These are phyloP conservation scores for Ascochyta lentis DNA, from an alignment of 2,329 filamentous ascomycete species.

Conservation along the genomic window DNA sequence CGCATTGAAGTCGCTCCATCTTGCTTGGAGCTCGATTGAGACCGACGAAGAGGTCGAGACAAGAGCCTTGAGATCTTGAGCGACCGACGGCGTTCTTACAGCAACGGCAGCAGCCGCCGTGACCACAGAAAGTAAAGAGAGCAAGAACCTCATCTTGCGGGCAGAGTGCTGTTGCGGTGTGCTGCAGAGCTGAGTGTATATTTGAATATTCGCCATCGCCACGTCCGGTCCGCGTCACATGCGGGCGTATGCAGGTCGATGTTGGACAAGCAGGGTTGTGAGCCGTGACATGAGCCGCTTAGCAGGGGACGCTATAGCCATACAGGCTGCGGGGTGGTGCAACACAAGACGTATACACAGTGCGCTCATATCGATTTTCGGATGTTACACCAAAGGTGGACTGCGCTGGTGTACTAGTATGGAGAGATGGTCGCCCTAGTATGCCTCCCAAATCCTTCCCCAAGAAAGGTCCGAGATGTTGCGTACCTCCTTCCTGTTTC, in stretches of 20 bases:
- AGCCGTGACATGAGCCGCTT: not conserved
- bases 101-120: slow-evolving; percentile 22
- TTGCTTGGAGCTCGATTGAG: slow-evolving; percentile 20
- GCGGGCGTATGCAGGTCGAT: not conserved
- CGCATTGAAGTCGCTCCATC: slow-evolving; percentile 34
- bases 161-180: not conserved
- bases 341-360: not conserved
- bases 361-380: not conserved
- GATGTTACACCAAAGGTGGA: not conserved
- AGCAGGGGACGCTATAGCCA: not conserved
- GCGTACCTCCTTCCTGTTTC: not conserved
- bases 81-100: slow-evolving; percentile 17
- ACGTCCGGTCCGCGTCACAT: not conserved
- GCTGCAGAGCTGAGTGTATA: not conserved
- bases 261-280: not conserved
- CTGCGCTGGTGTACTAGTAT: too few relatives aligned
- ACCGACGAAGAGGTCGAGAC: slow-evolving; percentile 23
- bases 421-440: too few relatives aligned
- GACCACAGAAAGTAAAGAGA: slow-evolving; percentile 17
- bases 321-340: not conserved
- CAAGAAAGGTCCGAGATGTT: not conserved
- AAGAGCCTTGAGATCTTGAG: slow-evolving; percentile 20
- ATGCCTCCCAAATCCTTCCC: not conserved
- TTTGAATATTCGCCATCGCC: too few relatives aligned
- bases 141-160: slow-evolving; percentile 22